These are phyloP conservation scores for Vaccinium myrtillus DNA, from an alignment of 148 eudicot species.

Conservation along the genomic window DNA sequence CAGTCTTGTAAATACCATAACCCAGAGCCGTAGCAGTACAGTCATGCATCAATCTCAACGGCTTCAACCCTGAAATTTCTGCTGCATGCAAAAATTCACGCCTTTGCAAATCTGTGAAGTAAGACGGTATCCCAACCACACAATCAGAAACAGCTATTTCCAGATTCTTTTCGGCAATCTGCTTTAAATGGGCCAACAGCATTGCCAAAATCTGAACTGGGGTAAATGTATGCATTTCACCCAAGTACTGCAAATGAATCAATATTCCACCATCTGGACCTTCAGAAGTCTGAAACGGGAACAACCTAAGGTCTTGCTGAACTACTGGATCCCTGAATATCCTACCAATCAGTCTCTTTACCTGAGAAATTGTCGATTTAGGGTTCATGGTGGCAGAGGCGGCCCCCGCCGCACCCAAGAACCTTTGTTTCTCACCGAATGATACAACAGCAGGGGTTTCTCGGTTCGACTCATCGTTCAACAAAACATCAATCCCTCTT, in stretches of 20 bases:
- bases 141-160: conserved; percentile 51
- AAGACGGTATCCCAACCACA: conserved; percentile 83
- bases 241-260: conserved; percentile 64
- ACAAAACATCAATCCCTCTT: conserved; percentile 75
- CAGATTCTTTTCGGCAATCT: conserved; percentile 66
- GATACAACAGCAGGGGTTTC: conserved; percentile 85
- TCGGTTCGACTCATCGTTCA: conserved; percentile 83
- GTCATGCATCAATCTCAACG: conserved; percentile 82
- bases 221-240: conserved; percentile 49
- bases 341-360: conserved; percentile 79
- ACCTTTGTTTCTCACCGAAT: conserved; percentile 89
- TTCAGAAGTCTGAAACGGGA: conserved; percentile 80
- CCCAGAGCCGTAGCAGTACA: conserved; percentile 92
- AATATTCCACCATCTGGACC: conserved; percentile 70
- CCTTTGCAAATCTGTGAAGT: conserved; percentile 76
- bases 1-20: conserved; percentile 88
- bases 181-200: conserved; percentile 81
- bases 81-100: conserved; percentile 77
- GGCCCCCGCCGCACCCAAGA: conserved; percentile 77
- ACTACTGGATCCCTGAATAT: conserved; percentile 49
- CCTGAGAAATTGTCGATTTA: conserved; percentile 79
- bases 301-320: conserved; percentile 56
- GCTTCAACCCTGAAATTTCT: conserved; percentile 63
- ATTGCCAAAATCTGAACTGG: conserved; percentile 91
- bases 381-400: conserved; percentile 73